Evolutionary conservation across 805 yeast species (phyloP).

Genomic region (Cyberlindnera americana): DNA sequence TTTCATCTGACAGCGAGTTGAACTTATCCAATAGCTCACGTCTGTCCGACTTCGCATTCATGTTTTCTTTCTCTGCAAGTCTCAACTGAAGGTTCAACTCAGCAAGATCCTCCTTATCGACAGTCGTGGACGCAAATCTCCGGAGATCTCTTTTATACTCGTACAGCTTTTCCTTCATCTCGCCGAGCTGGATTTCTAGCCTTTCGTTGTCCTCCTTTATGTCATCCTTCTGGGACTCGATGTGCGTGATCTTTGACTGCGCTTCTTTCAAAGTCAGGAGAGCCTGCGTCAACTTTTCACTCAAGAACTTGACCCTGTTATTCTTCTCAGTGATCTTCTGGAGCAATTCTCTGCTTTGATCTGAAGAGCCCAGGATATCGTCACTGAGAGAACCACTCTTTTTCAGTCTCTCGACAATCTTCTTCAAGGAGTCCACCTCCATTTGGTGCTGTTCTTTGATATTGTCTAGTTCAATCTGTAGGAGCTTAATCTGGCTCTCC

Average conservation of each 20-base stretch:
- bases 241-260: slow-evolving; percentile 26
- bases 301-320: slow-evolving; percentile 23
- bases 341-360: slow-evolving; percentile 25
- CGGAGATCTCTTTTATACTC: slow-evolving; percentile 25
- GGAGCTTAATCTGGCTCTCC: slow-evolving; percentile 36
- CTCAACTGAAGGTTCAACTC: slow-evolving; percentile 16
- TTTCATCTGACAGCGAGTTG: slow-evolving; percentile 26
- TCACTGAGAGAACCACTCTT: slow-evolving; percentile 10
- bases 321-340: slow-evolving; percentile 26
- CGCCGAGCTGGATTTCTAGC: slow-evolving; percentile 30
- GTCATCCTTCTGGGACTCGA: slow-evolving; percentile 32
- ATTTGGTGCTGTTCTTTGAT: slow-evolving; percentile 34
- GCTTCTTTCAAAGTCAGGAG: slow-evolving; percentile 29
- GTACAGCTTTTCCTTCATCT: slow-evolving; percentile 32
- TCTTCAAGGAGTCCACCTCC: slow-evolving; percentile 34
- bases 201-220: slow-evolving; percentile 31
- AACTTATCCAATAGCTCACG: slow-evolving; percentile 30
- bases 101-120: slow-evolving; percentile 10
- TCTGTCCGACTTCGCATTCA: slow-evolving; percentile 32
- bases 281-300: slow-evolving; percentile 23
- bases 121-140: slow-evolving; percentile 10
- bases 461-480: slow-evolving; percentile 37
- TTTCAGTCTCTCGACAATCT: slow-evolving; percentile 18
- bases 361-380: not conserved
- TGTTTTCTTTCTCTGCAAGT: slow-evolving; percentile 18